phyloP scores from a whole-genome alignment of 2,329 filamentous ascomycete genomes.

The Hortaea werneckii region DNA sequence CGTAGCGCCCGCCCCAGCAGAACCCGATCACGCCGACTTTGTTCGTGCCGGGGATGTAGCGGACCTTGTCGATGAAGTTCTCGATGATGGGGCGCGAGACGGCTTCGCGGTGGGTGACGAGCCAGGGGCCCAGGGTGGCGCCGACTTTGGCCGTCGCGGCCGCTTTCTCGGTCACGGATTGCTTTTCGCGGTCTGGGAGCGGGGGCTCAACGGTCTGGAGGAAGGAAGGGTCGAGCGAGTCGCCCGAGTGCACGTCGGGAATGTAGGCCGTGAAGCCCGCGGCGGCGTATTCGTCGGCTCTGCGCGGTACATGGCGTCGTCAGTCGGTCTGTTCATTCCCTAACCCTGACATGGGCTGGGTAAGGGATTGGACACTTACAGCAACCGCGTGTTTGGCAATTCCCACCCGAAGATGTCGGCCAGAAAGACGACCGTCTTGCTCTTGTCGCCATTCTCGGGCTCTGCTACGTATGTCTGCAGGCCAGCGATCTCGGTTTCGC shows the following conservation, averaged over 20 bases:
- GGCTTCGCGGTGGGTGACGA: slow-evolving; percentile 33
- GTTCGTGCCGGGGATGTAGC: slow-evolving; percentile 29
- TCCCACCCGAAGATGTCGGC: slow-evolving; percentile 41
- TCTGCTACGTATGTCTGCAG: slow-evolving; percentile 36
- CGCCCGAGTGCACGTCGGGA: slow-evolving; percentile 34
- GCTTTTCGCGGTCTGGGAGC: slow-evolving; percentile 28
- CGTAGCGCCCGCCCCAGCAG: slow-evolving; percentile 38
- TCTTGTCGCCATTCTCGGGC: slow-evolving; percentile 30
- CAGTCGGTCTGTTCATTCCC: not conserved
- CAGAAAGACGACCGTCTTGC: slow-evolving; percentile 38
- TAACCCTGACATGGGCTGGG: no score
- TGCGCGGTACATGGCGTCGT: not conserved
- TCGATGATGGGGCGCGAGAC: slow-evolving; percentile 35
- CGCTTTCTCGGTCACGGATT: slow-evolving; percentile 29
- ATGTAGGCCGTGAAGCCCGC: slow-evolving; percentile 38
- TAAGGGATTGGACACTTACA: slow-evolving; percentile 10
- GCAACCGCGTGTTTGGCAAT: slow-evolving; percentile 36
- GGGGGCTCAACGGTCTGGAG: slow-evolving; percentile 35
- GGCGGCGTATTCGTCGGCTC: slow-evolving; percentile 38
- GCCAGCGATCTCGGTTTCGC: slow-evolving; percentile 28
- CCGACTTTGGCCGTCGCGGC: slow-evolving; percentile 31
- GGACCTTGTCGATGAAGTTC: slow-evolving; percentile 32
- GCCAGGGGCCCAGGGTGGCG: slow-evolving; percentile 34
- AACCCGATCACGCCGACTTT: slow-evolving; percentile 40
- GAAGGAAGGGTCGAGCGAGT: slow-evolving; percentile 31